A percentile compares a stretch with the other conserved stretches of the same genome.
These are phyloP conservation scores for Rhizoclosmatium sp. DNA, from an alignment of 192 early-diverging fungal genomes.

Conservation along the genomic window DNA sequence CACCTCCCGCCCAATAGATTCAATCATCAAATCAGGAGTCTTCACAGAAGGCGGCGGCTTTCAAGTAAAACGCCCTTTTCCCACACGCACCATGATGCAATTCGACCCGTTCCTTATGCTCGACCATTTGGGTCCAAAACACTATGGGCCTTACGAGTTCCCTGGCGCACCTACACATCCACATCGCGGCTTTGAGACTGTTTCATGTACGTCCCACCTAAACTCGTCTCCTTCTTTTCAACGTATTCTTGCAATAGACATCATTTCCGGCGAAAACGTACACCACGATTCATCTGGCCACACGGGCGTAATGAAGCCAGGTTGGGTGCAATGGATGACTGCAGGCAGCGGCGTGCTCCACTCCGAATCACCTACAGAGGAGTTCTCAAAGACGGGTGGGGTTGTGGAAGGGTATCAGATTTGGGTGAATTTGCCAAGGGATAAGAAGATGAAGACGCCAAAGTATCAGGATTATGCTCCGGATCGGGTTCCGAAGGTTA, in stretches of 20 bases:
- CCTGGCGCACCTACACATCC: conserved; percentile 76
- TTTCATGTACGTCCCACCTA: conserved; percentile 67
- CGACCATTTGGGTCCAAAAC: conserved; percentile 60
- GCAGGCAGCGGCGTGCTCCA: conserved; percentile 73
- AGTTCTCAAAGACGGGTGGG: conserved; percentile 48
- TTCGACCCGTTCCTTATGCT: conserved; percentile 93
- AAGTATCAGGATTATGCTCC: conserved; percentile 30
- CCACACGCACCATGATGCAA: conserved; percentile 67
- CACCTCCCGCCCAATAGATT: neutral
- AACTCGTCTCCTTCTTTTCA: neutral
- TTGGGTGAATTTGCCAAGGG: conserved; percentile 67
- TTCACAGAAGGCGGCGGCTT: conserved; percentile 81
- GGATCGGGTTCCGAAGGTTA: conserved; percentile 18
- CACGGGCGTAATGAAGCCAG: conserved; percentile 71
- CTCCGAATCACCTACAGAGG: conserved; percentile 72
- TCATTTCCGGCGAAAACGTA: conserved; percentile 64
- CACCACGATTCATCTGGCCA: conserved; percentile 84
- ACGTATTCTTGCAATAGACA: conserved; percentile 1
- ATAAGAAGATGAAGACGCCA: conserved; percentile 28
- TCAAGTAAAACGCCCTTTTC: conserved; percentile 79
- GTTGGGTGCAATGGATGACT: conserved; percentile 52
- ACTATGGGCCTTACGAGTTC: conserved; percentile 63
- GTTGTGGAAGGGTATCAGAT: conserved; percentile 61
- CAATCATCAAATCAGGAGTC: neutral
- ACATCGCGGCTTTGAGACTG: conserved; percentile 84